Evolutionary conservation across 164 flowering plant species (phyloP).

Genomic region (Chimonanthus salicifolius): DNA sequence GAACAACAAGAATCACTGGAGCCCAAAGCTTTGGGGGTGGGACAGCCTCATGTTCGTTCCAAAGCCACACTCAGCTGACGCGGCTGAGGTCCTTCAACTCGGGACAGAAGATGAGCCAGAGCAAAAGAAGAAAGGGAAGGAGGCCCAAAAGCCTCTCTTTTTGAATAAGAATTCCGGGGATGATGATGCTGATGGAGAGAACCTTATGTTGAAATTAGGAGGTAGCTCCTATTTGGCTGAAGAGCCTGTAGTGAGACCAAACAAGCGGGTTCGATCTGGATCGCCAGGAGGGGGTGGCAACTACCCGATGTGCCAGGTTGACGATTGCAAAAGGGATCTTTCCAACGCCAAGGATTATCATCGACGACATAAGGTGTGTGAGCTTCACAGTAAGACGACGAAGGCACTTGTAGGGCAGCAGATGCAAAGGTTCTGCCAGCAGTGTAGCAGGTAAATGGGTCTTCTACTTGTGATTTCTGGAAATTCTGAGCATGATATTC

Average conservation of each 20-base stretch:
- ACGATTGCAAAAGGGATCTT: constrained; percentile 69
- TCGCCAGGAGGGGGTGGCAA: constrained; percentile 44
- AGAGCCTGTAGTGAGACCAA: constrained; percentile 35
- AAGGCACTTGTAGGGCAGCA: constrained; percentile 70
- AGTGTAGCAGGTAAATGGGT: constrained; percentile 73
- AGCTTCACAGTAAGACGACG: constrained; percentile 70
- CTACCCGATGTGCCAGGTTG: constrained; percentile 86
- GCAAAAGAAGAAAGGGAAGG: constrained; percentile 20
- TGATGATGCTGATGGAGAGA: constrained; percentile 31
- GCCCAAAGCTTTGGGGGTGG: constrained; percentile 71
- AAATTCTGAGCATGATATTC: neutral
- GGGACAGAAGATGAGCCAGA: constrained; percentile 17
- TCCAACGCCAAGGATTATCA: constrained; percentile 82
- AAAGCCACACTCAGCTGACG: constrained; percentile 30
- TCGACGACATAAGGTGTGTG: constrained; percentile 86
- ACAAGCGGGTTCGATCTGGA: constrained; percentile 67
- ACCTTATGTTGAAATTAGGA: constrained; percentile 53
- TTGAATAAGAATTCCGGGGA: constrained; percentile 7
- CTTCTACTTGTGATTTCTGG: neutral
- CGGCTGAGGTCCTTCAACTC: constrained; percentile 16
- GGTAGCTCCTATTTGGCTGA: constrained; percentile 29
- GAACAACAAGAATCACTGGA: constrained; percentile 42
- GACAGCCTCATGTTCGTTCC: constrained; percentile 56
- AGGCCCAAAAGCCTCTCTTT: constrained; percentile 3
- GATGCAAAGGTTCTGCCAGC: constrained; percentile 95